Evolutionary conservation across 441 rosid genomes (phyloP).

Genomic region (Erodium moschatum): DNA sequence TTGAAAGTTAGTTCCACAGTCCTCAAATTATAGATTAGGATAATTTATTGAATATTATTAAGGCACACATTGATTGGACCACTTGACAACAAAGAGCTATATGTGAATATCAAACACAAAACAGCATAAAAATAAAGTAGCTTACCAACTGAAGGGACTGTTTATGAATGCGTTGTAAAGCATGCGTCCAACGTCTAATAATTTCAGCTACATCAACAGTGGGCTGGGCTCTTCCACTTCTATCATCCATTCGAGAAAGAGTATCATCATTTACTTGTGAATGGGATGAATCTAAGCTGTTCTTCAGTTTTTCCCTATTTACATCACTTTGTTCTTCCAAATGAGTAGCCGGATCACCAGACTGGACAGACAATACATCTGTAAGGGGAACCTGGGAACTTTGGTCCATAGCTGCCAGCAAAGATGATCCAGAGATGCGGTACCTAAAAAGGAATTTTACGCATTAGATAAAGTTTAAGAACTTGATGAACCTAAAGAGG

Average conservation of each 20-base stretch:
- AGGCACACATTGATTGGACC: background rate
- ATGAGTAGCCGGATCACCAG: slow-evolving; percentile 37
- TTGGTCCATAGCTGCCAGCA: slow-evolving; percentile 96
- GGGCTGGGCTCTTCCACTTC: slow-evolving; percentile 76
- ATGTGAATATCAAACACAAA: background rate
- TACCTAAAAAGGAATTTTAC: slow-evolving; percentile 49
- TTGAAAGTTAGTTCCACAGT: background rate
- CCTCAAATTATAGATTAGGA: background rate
- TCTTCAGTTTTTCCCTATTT: slow-evolving; percentile 37
- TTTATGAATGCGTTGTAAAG: slow-evolving; percentile 93
- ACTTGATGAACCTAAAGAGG: slow-evolving; percentile 16
- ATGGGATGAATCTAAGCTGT: slow-evolving; percentile 36
- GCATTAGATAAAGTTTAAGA: slow-evolving; percentile 19
- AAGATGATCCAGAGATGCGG: slow-evolving; percentile 92
- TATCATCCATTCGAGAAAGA: slow-evolving; percentile 69
- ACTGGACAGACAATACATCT: slow-evolving; percentile 48
- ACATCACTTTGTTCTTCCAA: slow-evolving; percentile 55
- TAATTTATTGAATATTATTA: background rate
- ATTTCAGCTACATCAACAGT: slow-evolving; percentile 96
- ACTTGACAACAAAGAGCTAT: slow-evolving; percentile 4
- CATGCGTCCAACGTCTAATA: slow-evolving; percentile 99
- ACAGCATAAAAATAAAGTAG: slow-evolving; percentile 16
- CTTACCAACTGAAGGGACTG: slow-evolving; percentile 95
- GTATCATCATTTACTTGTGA: slow-evolving; percentile 56
- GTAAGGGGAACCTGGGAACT: slow-evolving; percentile 77